A percentile compares a stretch with the other conserved stretches of the same genome.
phyloP scores from a whole-genome alignment of 495 filamentous ascomycete species.

The Penicillium lagena region DNA sequence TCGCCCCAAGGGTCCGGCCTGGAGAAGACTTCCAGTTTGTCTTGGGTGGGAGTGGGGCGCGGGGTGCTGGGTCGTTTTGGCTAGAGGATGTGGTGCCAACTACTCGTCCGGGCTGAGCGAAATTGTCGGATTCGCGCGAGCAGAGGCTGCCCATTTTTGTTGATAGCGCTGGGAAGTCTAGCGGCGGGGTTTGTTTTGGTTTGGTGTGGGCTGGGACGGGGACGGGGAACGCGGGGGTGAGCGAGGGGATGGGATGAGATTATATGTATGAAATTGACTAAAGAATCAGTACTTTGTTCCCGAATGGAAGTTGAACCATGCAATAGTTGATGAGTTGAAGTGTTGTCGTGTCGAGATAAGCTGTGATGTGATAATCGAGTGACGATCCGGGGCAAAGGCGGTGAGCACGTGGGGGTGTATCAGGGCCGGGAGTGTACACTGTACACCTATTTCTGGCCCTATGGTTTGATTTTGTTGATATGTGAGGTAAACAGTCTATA shows the following conservation, averaged over 20 bases:
- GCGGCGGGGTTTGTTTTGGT: not conserved
- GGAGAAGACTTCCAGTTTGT: slow-evolving; percentile 38
- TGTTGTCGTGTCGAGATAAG: slow-evolving; percentile 3
- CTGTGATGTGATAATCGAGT: slow-evolving; percentile 4
- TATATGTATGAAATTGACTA: slow-evolving; percentile 1
- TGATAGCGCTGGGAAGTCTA: not conserved
- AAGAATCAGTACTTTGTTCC: not conserved
- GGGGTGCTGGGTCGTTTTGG: slow-evolving; percentile 13
- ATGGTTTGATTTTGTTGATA: too few species aligned
- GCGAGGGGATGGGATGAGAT: not conserved
- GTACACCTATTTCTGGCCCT: not conserved
- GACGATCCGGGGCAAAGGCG: slow-evolving; percentile 21
- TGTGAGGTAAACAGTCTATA: too few species aligned
- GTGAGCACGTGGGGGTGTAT: slow-evolving; percentile 14
- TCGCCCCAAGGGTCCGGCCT: slow-evolving; percentile 49
- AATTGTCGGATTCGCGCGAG: slow-evolving; percentile 51
- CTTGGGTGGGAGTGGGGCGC: slow-evolving; percentile 36
- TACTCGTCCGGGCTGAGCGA: slow-evolving; percentile 58
- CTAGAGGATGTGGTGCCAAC: slow-evolving; percentile 41
- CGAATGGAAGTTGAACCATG: not conserved
- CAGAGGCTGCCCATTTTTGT: slow-evolving; percentile 68
- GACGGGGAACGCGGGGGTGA: not conserved
- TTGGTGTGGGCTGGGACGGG: not conserved
- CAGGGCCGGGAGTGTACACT: not conserved
- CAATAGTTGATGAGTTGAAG: too few species aligned